Conservation (phyloP, 805 yeast genomes). For the Kodamaea sagamina region DNA sequence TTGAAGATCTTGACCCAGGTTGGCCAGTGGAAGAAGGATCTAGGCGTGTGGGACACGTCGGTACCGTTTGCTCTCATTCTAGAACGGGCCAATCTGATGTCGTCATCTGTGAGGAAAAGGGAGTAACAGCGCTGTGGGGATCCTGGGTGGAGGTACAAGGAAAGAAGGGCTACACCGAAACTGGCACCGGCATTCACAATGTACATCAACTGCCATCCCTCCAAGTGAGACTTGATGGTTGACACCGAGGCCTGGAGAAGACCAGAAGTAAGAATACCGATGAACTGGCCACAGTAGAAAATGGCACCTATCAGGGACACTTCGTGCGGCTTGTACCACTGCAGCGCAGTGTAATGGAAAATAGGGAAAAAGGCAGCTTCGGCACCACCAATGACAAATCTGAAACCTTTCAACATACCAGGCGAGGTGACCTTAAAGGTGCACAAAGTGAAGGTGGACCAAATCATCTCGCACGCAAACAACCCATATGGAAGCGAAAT, state of each 20-base stretch:
- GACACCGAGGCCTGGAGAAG: slow-evolving; percentile 25
- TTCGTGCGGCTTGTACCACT: slow-evolving; percentile 27
- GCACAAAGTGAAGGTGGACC: slow-evolving; percentile 23
- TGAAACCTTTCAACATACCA: slow-evolving; percentile 20
- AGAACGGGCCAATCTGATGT: slow-evolving; percentile 52
- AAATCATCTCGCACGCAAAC: slow-evolving; percentile 21
- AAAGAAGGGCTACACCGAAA: slow-evolving; percentile 22
- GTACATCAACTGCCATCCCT: slow-evolving; percentile 29
- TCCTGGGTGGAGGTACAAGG: slow-evolving; percentile 26
- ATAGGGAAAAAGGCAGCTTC: slow-evolving; percentile 31
- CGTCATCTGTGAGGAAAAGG: slow-evolving; percentile 55
- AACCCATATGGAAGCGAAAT: slow-evolving; percentile 24
- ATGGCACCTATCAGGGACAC: slow-evolving; percentile 26
- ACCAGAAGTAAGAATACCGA: slow-evolving; percentile 32
- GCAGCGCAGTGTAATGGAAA: slow-evolving; percentile 28
- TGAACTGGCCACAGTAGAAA: slow-evolving; percentile 33
- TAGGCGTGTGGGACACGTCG: slow-evolving; percentile 18
- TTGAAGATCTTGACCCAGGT: slow-evolving; percentile 30
- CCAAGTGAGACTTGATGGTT: not conserved
- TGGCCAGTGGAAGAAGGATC: slow-evolving; percentile 24
- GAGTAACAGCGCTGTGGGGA: slow-evolving; percentile 45
- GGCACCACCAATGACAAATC: slow-evolving; percentile 25
- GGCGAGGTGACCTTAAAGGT: slow-evolving; percentile 19
- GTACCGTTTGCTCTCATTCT: slow-evolving; percentile 24
- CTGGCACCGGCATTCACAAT: slow-evolving; percentile 27